A percentile compares a stretch with the other conserved stretches of the same genome.
These are phyloP conservation scores for Verticillium albo-atrum DNA, from an alignment of 2,329 filamentous ascomycete species.

Conservation along the genomic window DNA sequence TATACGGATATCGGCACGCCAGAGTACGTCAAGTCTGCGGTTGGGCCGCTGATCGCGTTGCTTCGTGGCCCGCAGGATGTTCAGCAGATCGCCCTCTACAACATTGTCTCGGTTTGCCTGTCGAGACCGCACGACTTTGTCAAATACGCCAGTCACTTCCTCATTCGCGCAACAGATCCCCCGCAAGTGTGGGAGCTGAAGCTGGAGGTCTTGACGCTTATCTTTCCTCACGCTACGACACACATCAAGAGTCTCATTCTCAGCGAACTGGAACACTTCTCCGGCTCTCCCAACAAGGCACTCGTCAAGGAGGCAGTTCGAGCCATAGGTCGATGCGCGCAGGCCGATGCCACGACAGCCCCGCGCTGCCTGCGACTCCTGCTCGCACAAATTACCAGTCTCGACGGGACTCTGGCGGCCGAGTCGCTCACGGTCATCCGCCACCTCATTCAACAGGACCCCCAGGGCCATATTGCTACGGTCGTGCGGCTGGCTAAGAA, in stretches of 20 bases:
- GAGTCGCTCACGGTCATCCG: slow-evolving; percentile 93
- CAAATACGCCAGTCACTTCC: slow-evolving; percentile 82
- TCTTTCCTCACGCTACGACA: slow-evolving; percentile 77
- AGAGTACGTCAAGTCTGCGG: slow-evolving; percentile 67
- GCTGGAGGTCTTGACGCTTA: slow-evolving; percentile 81
- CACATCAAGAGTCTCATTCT: slow-evolving; percentile 82
- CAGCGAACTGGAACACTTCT: slow-evolving; percentile 92
- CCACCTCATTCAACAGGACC: slow-evolving; percentile 90
- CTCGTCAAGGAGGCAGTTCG: slow-evolving; percentile 86
- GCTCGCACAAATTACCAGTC: slow-evolving; percentile 79
- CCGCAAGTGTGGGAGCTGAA: slow-evolving; percentile 86
- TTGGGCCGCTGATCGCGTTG: slow-evolving; percentile 82
- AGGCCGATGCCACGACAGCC: slow-evolving; percentile 66
- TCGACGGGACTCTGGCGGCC: slow-evolving; percentile 82
- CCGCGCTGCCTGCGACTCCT: slow-evolving; percentile 78
- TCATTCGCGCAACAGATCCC: slow-evolving; percentile 75
- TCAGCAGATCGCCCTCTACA: slow-evolving; percentile 84
- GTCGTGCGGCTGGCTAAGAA: slow-evolving; percentile 88
- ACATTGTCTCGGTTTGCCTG: slow-evolving; percentile 90
- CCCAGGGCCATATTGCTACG: slow-evolving; percentile 73
- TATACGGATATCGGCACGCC: slow-evolving; percentile 81
- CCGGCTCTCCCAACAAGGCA: slow-evolving; percentile 61
- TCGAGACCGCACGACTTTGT: slow-evolving; percentile 75
- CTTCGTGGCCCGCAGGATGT: slow-evolving; percentile 82
- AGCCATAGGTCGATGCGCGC: slow-evolving; percentile 90